Base-by-base conservation (phyloP, 2,329 filamentous ascomycete genomes). In the Pestalotiopsis sp. region DNA sequence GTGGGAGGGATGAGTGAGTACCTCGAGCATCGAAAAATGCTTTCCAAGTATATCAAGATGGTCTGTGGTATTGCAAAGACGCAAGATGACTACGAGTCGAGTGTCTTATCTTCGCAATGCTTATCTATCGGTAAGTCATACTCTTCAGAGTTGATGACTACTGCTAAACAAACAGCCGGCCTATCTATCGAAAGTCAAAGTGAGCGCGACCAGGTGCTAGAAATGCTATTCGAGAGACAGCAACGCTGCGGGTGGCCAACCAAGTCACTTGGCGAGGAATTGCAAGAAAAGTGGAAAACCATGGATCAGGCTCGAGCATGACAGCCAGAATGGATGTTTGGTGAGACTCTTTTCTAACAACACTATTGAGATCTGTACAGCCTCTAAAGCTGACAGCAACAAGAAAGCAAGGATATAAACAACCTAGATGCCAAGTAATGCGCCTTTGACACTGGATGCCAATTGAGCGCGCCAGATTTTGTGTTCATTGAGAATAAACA, bases 401-500 rank as follows among this genome's bases (percentile, higher is more conserved):
- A 0, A 9, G 7, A 35, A 35, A 2, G 6, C 7, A 9, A 35
- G 30, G 9, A 0, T 7, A 35, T 9, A 2, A 35, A 35, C 30
- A 35, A 3, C 1, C 52, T 58, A 58, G 6, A 58, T 30, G 5
- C 22, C 3, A 6, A 58, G 22, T n/a, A 58, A 14, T 58, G 56
- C 56, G 6, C 56, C 56, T 4, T 26, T 58, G 17, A 17, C 7
- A 14, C 3, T 14, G 7, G 20, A 22, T 4, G 22, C 56, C 20
- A 82, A 44, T 69, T 80, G 77, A 2, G 81, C 77, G 56, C 77
- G 76, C 78, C 80, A 84, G 4, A 85, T 67, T 52, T 75, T 77
- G 30, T 80, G 73, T 76, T 86, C 84, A 57, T 85, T 85, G 14
- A 86, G 74, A 10, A 85, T 74, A 48, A 85, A 83, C 26, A 86